A percentile compares a stretch with the other conserved stretches of the same genome.
Conservation (phyloP, 2,329 filamentous ascomycete species). For the Diaporthe vaccinii region DNA sequence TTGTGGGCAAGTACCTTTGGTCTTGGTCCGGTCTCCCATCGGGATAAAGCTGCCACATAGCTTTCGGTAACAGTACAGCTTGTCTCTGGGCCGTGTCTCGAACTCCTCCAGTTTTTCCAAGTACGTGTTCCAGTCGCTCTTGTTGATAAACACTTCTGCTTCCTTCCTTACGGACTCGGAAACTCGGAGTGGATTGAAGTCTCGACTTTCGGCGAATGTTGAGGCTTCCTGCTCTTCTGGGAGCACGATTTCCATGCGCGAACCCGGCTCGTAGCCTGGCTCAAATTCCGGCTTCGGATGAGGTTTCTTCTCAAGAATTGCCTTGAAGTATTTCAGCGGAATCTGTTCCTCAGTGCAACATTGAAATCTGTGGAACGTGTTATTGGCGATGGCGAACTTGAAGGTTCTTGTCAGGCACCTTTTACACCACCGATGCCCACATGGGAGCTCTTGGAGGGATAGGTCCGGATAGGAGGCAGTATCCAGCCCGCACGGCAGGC, state of each 20-base stretch:
- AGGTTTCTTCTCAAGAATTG: background rate
- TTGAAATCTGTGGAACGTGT: slow-evolving; percentile 20
- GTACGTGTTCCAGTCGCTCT: slow-evolving; percentile 4
- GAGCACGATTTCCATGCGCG: background rate
- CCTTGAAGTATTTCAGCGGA: slow-evolving; percentile 1
- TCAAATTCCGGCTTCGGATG: slow-evolving; percentile 18
- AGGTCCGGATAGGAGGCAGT: background rate
- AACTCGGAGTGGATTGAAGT: slow-evolving; percentile 25
- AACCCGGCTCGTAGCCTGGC: slow-evolving; percentile 15
- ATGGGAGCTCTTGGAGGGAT: slow-evolving; percentile 15
- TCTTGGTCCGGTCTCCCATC: background rate
- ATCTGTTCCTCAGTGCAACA: slow-evolving; percentile 23
- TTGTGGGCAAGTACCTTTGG: background rate
- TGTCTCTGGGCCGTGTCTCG: slow-evolving; percentile 2
- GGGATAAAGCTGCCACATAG: slow-evolving; percentile 25
- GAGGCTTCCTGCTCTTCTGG: background rate
- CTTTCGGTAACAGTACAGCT: slow-evolving; percentile 28
- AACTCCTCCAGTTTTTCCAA: slow-evolving; percentile 12
- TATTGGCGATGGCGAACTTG: slow-evolving; percentile 20
- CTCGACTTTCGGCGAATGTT: background rate
- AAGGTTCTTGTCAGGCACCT: slow-evolving; percentile 29
- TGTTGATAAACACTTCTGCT: background rate
- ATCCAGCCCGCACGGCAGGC: slow-evolving; percentile 19
- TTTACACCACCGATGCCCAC: slow-evolving; percentile 27
- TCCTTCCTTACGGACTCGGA: slow-evolving; percentile 25